Base-by-base conservation (phyloP, 2,329 filamentous ascomycete genomes). In the Didymella pomorum region DNA sequence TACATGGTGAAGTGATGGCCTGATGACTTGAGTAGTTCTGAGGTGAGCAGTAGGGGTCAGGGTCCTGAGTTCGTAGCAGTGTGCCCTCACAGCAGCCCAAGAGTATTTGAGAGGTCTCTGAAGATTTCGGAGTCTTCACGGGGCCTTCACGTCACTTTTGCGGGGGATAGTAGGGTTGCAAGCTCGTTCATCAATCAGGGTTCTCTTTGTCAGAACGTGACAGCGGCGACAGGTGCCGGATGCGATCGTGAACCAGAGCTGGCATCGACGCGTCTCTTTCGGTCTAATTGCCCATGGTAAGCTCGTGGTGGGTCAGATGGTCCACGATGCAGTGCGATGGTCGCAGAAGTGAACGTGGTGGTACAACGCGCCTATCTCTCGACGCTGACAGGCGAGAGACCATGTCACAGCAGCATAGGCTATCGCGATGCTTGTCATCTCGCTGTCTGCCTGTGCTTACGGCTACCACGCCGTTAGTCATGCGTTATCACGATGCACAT, bases 341-440 rank as follows among this genome's bases (percentile, higher is more conserved):
- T 63, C 50, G 63, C 64, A 53, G 52, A 63, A 46, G 71, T 69
- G 65, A 70, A 67, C 66, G 54, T 72, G 63, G 72, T 71, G 23
- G 61, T 71, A 72, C 72, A 70, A 71, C 67, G 59, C 49, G 66
- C 62, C 64, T 67, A 70, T 72, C 66, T 66, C 46, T 45, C 29
- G 48, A 62, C 42, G 49, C 44, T 56, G 60, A 60, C 54, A 31
- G 60, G 48, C 49, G 41, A 48, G 43, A 52, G 64, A 61, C 64
- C 52, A 68, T 71, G 67, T 63, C 67, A 73, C 70, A 46, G 58
- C 67, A 67, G 61, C 69, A 71, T 66, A 59, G 47, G 63, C 50
- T 61, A 61, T 58, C 46, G 62, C 55, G 23, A 53, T 51, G 50
- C 31, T 18, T 29, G 42, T 35, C 50, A 39, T 33, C 37, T 25